phyloP scores from a whole-genome alignment of 148 eudicot genomes.

The Rhododendron williamsianum region DNA sequence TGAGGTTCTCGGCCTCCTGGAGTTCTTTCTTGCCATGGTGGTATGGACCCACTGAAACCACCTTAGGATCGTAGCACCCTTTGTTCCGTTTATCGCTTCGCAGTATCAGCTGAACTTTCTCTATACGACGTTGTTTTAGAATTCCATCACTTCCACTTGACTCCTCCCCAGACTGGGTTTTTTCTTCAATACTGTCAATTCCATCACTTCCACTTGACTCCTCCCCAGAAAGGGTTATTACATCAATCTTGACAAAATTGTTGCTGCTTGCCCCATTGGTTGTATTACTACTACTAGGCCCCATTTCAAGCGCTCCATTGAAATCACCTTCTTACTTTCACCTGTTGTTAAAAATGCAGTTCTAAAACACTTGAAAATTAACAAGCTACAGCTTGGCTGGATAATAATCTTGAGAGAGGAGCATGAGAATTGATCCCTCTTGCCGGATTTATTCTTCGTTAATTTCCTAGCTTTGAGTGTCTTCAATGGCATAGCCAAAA shows the following conservation, averaged over 20 bases:
- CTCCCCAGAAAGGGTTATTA: not conserved
- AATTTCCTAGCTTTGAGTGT: too few species aligned
- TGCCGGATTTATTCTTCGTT: too few species aligned
- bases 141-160: not conserved
- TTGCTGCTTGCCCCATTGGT: too few species aligned
- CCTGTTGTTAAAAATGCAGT: not conserved
- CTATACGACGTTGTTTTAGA: not conserved
- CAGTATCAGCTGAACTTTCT: not conserved
- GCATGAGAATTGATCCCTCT: too few species aligned
- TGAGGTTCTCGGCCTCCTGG: not conserved
- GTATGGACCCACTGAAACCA: not conserved
- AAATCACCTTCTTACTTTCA: not conserved
- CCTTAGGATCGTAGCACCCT: not conserved
- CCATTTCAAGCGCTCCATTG: not conserved
- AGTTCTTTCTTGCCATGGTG: not conserved
- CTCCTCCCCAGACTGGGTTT: not conserved
- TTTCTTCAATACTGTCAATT: not conserved
- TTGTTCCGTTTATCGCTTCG: not conserved
- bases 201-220: not conserved
- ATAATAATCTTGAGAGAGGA: too few species aligned
- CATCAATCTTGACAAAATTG: too few species aligned
- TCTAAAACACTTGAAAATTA: too few species aligned
- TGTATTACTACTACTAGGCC: not conserved
- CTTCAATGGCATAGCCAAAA: too few species aligned
- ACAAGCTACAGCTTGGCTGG: too few species aligned